Evolutionary conservation across 495 filamentous ascomycete genomes (phyloP).

Genomic region (Penicillium bovifimosum): DNA sequence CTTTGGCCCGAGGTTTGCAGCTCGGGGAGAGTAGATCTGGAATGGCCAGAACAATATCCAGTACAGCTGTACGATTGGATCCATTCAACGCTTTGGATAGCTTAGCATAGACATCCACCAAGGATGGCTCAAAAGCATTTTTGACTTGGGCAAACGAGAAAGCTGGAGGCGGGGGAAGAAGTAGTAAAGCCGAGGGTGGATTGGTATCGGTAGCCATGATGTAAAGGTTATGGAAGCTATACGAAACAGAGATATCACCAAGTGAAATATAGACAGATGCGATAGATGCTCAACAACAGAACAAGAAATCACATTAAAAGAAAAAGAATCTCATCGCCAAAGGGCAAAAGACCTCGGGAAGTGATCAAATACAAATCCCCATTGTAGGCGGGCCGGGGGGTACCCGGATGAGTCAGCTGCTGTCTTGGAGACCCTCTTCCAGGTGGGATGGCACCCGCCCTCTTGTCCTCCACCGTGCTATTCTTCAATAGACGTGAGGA

Average conservation of each 20-base stretch:
- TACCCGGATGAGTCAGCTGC: slow-evolving; percentile 4
- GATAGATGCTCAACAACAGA: neutral
- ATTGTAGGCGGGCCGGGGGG: neutral
- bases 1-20: slow-evolving; percentile 44
- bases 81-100: slow-evolving; percentile 25
- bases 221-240: neutral
- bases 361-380: neutral
- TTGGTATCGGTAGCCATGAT: slow-evolving; percentile 24
- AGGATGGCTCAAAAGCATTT: slow-evolving; percentile 35
- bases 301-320: neutral
- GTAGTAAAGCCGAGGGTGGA: slow-evolving; percentile 34
- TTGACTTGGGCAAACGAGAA: slow-evolving; percentile 35
- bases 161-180: slow-evolving; percentile 45
- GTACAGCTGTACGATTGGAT: slow-evolving; percentile 24
- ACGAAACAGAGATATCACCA: neutral
- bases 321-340: neutral
- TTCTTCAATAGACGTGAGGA: slow-evolving; percentile 6
- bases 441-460: slow-evolving; percentile 1
- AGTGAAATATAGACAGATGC: neutral
- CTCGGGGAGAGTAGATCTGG: slow-evolving; percentile 35
- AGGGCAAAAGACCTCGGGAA: too few relatives aligned
- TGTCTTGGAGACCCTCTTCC: neutral
- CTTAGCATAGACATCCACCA: slow-evolving; percentile 31
- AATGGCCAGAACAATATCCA: slow-evolving; percentile 44
- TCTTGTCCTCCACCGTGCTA: neutral